Percentiles rank a stretch among this genome's conserved stretches.
phyloP scores from a whole-genome alignment of 345 rosid genomes.

The Brassica juncea region DNA sequence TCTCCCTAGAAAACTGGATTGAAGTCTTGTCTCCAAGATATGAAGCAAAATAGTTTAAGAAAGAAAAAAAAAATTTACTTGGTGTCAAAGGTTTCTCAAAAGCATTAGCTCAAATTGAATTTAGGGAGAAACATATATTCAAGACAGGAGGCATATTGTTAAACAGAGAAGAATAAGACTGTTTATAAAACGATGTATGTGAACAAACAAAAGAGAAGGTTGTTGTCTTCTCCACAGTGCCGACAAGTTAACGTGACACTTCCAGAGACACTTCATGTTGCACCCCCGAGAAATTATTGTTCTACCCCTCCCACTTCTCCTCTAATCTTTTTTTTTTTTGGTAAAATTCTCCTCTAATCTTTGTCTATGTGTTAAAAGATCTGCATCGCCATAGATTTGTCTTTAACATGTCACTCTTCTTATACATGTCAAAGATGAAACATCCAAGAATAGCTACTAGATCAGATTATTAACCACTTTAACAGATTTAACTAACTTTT shows the following conservation, averaged over 20 bases:
- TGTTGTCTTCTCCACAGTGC: constrained; percentile 39
- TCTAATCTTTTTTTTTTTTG: not conserved
- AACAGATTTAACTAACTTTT: not conserved
- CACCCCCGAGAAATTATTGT: constrained; percentile 19
- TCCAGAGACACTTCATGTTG: not conserved
- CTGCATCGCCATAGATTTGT: not conserved
- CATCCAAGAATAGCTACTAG: not conserved
- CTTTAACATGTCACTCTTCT: not conserved
- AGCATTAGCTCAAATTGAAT: not conserved
- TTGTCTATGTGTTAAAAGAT: not conserved
- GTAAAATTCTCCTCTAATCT: not conserved
- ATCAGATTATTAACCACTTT: not conserved
- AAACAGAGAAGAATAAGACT: constrained; percentile 29
- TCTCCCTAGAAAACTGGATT: not conserved
- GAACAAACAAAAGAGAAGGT: constrained; percentile 38
- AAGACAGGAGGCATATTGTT: not conserved
- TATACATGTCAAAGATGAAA: not conserved
- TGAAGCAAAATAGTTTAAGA: not conserved
- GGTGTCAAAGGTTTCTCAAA: constrained; percentile 4
- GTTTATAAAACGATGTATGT: constrained; percentile 24
- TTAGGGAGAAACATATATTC: not conserved
- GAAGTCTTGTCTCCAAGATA: not conserved
- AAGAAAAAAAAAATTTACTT: constrained; percentile 5
- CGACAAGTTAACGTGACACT: constrained; percentile 44
- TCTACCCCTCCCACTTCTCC: constrained; percentile 26